These are phyloP conservation scores for Hordeum marinum DNA, from an alignment of 176 grass and related monocot species.

Conservation along the genomic window DNA sequence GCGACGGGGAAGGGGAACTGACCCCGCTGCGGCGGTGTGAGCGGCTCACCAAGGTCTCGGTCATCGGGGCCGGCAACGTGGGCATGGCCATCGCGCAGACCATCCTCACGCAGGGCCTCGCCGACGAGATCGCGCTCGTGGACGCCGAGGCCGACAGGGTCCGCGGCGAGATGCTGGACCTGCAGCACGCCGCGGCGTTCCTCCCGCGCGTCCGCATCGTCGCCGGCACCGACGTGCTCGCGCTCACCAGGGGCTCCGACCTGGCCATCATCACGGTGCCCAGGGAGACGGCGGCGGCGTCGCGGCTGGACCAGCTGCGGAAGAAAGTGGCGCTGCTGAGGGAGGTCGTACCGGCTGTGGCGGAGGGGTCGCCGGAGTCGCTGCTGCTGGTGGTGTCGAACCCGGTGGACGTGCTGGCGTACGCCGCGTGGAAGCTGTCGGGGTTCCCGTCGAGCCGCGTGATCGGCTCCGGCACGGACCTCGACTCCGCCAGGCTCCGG, in stretches of 20 bases:
- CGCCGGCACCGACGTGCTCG: slow-evolving; percentile 28
- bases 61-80: slow-evolving; percentile 56
- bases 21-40: not conserved
- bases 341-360: slow-evolving; percentile 38
- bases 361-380: slow-evolving; percentile 32
- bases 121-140: slow-evolving; percentile 60
- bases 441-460: slow-evolving; percentile 51
- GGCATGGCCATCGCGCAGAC: slow-evolving; percentile 80
- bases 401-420: slow-evolving; percentile 53
- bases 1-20: not conserved
- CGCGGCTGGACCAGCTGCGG: slow-evolving; percentile 36
- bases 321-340: slow-evolving; percentile 43
- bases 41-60: slow-evolving; percentile 42
- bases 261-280: slow-evolving; percentile 45
- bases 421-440: slow-evolving; percentile 62
- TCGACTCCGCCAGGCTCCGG: slow-evolving; percentile 44
- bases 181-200: slow-evolving; percentile 69
- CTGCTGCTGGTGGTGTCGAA: slow-evolving; percentile 52
- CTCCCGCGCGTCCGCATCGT: slow-evolving; percentile 48
- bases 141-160: slow-evolving; percentile 36
- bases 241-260: slow-evolving; percentile 40
- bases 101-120: slow-evolving; percentile 50
- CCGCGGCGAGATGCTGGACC: slow-evolving; percentile 72
- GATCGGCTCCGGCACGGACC: slow-evolving; percentile 55
- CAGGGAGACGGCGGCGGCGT: slow-evolving; percentile 49